Conservation (phyloP, 2,329 filamentous ascomycete genomes). For the Colletotrichum lupini region DNA sequence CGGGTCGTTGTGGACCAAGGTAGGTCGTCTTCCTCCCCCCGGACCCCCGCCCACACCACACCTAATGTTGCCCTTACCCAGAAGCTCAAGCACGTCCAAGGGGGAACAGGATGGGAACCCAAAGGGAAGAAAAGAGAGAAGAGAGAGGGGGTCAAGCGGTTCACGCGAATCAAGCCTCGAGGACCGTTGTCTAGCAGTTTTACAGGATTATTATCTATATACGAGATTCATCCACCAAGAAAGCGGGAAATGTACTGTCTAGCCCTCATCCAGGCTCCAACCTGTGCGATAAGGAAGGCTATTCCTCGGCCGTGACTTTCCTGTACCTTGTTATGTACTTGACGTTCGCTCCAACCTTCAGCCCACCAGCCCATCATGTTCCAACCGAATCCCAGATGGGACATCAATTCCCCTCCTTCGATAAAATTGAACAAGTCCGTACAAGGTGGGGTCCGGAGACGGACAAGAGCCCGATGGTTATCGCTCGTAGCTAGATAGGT, state of each 20-base stretch:
- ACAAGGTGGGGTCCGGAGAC: background rate
- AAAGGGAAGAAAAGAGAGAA: background rate
- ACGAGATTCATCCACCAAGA: too few species aligned
- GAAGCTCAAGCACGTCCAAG: background rate
- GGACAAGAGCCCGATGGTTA: background rate
- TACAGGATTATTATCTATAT: too few species aligned
- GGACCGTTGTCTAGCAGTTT: too few species aligned
- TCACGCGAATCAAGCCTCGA: too few species aligned
- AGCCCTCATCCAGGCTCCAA: too few species aligned
- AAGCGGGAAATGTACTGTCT: too few species aligned
- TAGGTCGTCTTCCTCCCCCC: background rate
- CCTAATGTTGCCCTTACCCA: background rate
- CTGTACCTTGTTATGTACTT: too few species aligned
- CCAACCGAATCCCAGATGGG: background rate
- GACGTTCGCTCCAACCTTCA: too few species aligned
- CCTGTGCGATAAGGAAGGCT: too few species aligned
- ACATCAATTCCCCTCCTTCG: background rate
- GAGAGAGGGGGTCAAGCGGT: too few species aligned
- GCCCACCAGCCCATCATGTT: background rate
- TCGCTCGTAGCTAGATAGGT: background rate
- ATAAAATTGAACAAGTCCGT: background rate
- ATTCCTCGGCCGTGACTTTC: too few species aligned
- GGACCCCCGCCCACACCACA: slow-evolving; percentile 10
- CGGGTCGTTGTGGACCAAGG: background rate
- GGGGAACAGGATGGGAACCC: too few species aligned